These are phyloP conservation scores for Diutina mesorugosa DNA, from an alignment of 1,139 yeast species.

Conservation along the genomic window DNA sequence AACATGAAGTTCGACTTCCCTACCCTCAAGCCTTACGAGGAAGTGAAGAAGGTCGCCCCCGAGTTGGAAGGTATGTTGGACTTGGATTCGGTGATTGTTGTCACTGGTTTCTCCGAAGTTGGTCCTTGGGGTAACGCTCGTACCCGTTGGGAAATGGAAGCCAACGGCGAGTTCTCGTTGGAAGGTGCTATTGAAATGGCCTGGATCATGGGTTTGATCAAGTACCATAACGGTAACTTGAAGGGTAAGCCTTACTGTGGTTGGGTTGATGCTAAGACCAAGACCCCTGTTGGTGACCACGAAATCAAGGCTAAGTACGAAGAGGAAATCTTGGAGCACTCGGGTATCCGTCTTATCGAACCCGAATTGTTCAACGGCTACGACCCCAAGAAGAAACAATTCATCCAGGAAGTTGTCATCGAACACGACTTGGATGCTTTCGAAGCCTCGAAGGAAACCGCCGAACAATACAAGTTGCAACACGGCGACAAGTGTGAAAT, in stretches of 20 bases:
- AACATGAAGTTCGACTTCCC: slow-evolving; percentile 95
- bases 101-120: slow-evolving; percentile 95
- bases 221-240: slow-evolving; percentile 84
- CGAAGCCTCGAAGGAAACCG: slow-evolving; percentile 90
- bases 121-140: slow-evolving; percentile 99
- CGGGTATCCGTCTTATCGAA: slow-evolving; percentile 94
- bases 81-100: slow-evolving; percentile 82
- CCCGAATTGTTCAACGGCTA: slow-evolving; percentile 91
- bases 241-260: slow-evolving; percentile 81
- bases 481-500: slow-evolving; percentile 92
- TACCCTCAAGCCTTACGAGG: slow-evolving; percentile 60
- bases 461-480: slow-evolving; percentile 84
- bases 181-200: slow-evolving; percentile 99
- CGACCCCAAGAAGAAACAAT: slow-evolving; percentile 84
- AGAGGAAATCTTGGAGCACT: slow-evolving; percentile 72
- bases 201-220: slow-evolving; percentile 97
- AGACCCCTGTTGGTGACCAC: slow-evolving; percentile 85
- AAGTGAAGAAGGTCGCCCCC: slow-evolving; percentile 57
- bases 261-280: slow-evolving; percentile 94
- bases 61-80: slow-evolving; percentile 86
- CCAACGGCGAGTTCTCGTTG: slow-evolving; percentile 86
- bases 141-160: slow-evolving; percentile 99
- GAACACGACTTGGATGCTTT: slow-evolving; percentile 95
- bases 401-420: slow-evolving; percentile 89
- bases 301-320: slow-evolving; percentile 90